Evolutionary conservation across 257 asterid genomes (phyloP).

Genomic region (Nicotiana tomentosiformis): DNA sequence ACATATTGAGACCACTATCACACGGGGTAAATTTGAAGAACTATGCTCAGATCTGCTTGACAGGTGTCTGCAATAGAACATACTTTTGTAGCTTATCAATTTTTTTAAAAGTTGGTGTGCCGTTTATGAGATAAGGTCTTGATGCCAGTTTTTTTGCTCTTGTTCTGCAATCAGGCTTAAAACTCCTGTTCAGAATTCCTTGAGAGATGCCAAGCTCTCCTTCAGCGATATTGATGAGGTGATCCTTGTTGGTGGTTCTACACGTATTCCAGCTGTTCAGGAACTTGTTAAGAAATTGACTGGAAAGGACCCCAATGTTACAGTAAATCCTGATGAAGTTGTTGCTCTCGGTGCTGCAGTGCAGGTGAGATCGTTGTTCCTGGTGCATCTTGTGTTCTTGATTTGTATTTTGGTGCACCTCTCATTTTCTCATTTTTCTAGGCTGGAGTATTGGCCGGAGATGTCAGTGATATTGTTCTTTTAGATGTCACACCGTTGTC

Average conservation of each 20-base stretch:
- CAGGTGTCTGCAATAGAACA: conserved; percentile 41
- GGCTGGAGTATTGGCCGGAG: conserved; percentile 98
- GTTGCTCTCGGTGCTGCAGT: conserved; percentile 99
- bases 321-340: conserved; percentile 94
- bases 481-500: conserved; percentile 86
- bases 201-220: conserved; percentile 93
- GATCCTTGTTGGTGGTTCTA: conserved; percentile 92
- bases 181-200: conserved; percentile 84
- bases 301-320: conserved; percentile 88
- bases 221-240: conserved; percentile 80
- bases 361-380: conserved; percentile 46
- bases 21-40: conserved; percentile 95
- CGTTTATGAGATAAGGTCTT: neutral
- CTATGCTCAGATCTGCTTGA: conserved; percentile 90
- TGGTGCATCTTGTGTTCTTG: neutral
- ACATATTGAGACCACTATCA: conserved; percentile 85
- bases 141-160: neutral
- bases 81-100: neutral
- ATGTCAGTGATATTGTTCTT: conserved; percentile 90
- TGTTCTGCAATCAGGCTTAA: conserved; percentile 45
- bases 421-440: conserved; percentile 18
- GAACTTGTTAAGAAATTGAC: conserved; percentile 84
- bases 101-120: neutral
- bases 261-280: conserved; percentile 94
- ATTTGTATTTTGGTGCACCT: neutral